Evolutionary conservation across 495 filamentous ascomycete genomes (phyloP), one percentile per base, ranked within the genome.

Genomic region (Xylaria palmicola): DNA sequence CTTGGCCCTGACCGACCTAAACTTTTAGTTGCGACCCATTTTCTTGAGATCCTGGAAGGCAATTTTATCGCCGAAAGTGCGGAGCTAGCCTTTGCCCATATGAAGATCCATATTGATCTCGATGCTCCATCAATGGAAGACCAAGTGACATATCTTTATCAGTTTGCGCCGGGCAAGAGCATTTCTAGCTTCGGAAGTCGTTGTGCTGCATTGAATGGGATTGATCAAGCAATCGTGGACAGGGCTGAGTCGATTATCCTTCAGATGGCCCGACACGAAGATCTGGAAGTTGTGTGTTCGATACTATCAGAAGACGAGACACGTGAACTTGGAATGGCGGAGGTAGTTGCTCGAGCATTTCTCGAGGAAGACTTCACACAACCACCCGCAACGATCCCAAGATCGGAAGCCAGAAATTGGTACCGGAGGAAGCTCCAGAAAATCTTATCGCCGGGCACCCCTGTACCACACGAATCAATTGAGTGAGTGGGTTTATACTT

Each of bases 31-130:
- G 90, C 92, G 5, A 98, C 95, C 0, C 95, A 98, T 68, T 97
- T 95, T 63, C 92, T 97, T 72, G 93, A 98, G 66, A 89, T 97
- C 17, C 93, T 97, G 53, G 89, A 94, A 56, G 81, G 84, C 62
- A 81, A 83, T 0, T 87, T 91, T 64, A 74, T 98, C 15, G 69
- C 70, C 7, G 63, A 76, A 19, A 75, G 81, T n/a, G 81, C 86
- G 0, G 73, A 78, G 22, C 72, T 97, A 36, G 77, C 79, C 2
- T 89, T 93, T 68, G 90, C 83, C 0, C 88, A 96, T 63, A 97
- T 98, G 95, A 87, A 96, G 64, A 84, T 98, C n/a, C 83, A 79
- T 40, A 72, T 93, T 10, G 85, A 92, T 64, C 74, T 79, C 15
- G 74, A 85, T 9, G 83, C 86, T 6, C 77, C 83, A 37, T 73